These are phyloP conservation scores for Exutisphaerella laricina DNA, from an alignment of 2,329 filamentous ascomycete genomes.

Conservation along the genomic window DNA sequence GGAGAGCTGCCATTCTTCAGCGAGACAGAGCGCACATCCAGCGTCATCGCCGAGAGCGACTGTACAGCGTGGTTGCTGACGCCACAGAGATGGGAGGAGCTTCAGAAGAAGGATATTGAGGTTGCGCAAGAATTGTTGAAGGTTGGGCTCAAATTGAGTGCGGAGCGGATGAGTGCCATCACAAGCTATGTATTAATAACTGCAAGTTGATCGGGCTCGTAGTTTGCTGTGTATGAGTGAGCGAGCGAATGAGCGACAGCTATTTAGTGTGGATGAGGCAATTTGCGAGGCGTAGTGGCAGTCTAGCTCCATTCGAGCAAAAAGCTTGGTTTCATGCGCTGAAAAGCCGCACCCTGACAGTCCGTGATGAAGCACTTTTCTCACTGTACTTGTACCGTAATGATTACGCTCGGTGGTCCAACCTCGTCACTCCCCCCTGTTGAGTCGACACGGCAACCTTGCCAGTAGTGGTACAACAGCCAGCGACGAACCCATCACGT, in stretches of 20 bases:
- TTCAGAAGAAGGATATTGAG: conserved; percentile 68
- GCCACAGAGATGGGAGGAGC: conserved; percentile 60
- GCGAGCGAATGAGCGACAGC: no score
- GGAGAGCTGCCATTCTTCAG: conserved; percentile 96
- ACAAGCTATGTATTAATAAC: conserved; percentile 45
- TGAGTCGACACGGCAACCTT: no score
- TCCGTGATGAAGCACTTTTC: no score
- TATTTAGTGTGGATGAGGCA: no score
- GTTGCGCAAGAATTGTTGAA: conserved; percentile 78
- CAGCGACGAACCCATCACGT: neutral
- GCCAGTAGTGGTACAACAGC: neutral
- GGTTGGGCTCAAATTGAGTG: conserved; percentile 88
- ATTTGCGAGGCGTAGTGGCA: no score
- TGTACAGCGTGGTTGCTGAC: conserved; percentile 80
- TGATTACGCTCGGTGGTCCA: no score
- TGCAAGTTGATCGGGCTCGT: conserved; percentile 30
- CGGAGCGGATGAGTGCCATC: conserved; percentile 77
- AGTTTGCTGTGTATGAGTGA: neutral
- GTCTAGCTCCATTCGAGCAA: no score
- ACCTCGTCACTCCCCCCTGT: no score
- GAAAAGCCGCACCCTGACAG: no score
- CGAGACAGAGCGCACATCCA: conserved; percentile 80
- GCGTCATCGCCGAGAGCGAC: conserved; percentile 64
- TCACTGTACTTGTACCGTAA: no score
- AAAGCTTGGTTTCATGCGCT: no score